These are phyloP conservation scores for Xylaria scruposa DNA, from an alignment of 495 filamentous ascomycete species.

Conservation along the genomic window DNA sequence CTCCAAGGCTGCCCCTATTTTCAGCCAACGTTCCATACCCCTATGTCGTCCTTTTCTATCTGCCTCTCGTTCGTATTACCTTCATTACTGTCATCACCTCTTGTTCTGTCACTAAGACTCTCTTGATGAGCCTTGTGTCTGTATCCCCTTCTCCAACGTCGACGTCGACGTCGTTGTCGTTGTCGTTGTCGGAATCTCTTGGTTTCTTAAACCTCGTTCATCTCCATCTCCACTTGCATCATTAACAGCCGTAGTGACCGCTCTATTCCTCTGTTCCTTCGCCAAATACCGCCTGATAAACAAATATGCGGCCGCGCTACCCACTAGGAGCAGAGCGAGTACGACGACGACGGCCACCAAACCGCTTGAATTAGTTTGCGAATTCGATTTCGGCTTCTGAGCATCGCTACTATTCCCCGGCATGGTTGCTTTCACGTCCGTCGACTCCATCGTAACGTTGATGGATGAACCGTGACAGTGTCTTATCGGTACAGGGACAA, in stretches of 20 bases:
- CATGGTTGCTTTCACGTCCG: background rate
- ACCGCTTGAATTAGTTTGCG: background rate
- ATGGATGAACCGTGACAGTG: background rate
- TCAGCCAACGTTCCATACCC: background rate
- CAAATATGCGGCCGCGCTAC: background rate
- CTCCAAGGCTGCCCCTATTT: background rate
- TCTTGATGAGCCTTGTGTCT: background rate
- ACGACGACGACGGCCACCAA: background rate
- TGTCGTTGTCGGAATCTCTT: background rate
- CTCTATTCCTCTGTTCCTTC: background rate
- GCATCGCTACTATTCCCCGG: background rate
- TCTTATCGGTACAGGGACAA: background rate
- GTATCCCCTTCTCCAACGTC: background rate
- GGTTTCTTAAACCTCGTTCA: background rate
- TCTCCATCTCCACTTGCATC: background rate
- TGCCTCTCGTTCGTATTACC: background rate
- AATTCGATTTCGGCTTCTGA: background rate
- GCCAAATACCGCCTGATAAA: constrained; percentile 2
- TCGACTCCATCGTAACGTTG: background rate
- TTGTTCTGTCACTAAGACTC: background rate
- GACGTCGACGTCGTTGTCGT: background rate
- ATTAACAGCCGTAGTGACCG: too few relatives aligned
- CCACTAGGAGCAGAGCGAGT: background rate
- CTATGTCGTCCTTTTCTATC: background rate
- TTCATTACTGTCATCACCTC: background rate